These are phyloP conservation scores for Obelidium mucronatum DNA, from an alignment of 192 early-diverging fungal genomes.

Conservation along the genomic window DNA sequence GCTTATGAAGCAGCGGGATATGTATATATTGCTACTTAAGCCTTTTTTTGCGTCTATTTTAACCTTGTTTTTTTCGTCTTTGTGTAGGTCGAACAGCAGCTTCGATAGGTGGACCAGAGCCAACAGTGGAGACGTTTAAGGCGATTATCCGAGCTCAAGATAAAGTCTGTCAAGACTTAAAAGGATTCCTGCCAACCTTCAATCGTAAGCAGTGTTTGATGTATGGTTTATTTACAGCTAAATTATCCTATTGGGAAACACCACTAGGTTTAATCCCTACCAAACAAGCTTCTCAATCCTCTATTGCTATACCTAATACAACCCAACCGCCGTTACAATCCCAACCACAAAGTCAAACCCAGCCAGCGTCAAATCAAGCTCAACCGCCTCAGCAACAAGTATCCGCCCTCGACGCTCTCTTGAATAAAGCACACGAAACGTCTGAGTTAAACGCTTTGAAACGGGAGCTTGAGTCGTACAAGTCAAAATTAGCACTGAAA, in stretches of 20 bases:
- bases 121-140: background rate
- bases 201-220: no score
- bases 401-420: constrained; percentile 12
- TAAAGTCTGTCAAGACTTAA: background rate
- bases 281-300: no score
- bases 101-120: background rate
- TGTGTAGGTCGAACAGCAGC: background rate
- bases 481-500: constrained; percentile 10
- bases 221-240: no score
- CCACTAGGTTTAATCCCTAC: no score
- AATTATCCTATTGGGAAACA: no score
- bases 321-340: background rate
- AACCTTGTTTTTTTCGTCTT: no score
- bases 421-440: constrained; percentile 24
- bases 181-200: background rate
- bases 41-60: no score
- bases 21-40: no score
- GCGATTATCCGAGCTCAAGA: constrained; percentile 7
- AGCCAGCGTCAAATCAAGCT: background rate
- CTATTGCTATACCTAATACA: no score
- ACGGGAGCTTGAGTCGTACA: background rate
- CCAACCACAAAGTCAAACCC: background rate
- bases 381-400: background rate
- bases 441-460: constrained; percentile 2
- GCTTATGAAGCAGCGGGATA: background rate